These are phyloP conservation scores for Cichorium intybus DNA, from an alignment of 140 eudicot species.

Conservation along the genomic window DNA sequence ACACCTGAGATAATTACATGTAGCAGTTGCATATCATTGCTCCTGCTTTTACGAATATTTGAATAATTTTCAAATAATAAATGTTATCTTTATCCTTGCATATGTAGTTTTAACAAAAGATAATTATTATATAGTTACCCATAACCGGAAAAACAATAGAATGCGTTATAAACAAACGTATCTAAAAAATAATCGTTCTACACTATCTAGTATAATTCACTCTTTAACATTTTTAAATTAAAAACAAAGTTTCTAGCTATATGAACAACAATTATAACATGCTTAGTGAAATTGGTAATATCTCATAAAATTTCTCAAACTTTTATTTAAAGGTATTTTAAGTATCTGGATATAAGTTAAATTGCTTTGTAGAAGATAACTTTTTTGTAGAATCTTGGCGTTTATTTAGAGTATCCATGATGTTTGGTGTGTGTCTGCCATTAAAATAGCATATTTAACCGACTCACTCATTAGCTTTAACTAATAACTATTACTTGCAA, in stretches of 20 bases:
- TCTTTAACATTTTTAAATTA: too few species aligned
- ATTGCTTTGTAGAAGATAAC: background rate
- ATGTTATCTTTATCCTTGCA: background rate
- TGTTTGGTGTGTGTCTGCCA: constrained; percentile 45
- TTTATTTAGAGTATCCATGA: constrained; percentile 27
- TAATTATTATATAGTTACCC: too few species aligned
- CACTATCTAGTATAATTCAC: too few species aligned
- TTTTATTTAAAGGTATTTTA: background rate
- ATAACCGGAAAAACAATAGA: too few species aligned
- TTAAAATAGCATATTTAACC: constrained; percentile 30
- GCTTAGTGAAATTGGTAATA: background rate
- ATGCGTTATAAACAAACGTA: too few species aligned
- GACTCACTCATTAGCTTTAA: constrained; percentile 25
- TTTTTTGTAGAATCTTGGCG: constrained; percentile 26
- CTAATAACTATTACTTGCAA: constrained; percentile 18
- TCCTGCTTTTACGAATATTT: constrained; percentile 11
- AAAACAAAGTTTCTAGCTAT: background rate
- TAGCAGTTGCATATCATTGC: constrained; percentile 28
- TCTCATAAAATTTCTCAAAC: background rate
- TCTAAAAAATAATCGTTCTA: too few species aligned
- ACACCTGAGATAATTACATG: constrained; percentile 29
- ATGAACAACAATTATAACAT: background rate
- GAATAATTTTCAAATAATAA: background rate
- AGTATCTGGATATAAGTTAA: background rate
- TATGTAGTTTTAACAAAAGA: too few species aligned